These are phyloP conservation scores for Allium cepa DNA, from an alignment of 106 monocot genomes.

Conservation along the genomic window DNA sequence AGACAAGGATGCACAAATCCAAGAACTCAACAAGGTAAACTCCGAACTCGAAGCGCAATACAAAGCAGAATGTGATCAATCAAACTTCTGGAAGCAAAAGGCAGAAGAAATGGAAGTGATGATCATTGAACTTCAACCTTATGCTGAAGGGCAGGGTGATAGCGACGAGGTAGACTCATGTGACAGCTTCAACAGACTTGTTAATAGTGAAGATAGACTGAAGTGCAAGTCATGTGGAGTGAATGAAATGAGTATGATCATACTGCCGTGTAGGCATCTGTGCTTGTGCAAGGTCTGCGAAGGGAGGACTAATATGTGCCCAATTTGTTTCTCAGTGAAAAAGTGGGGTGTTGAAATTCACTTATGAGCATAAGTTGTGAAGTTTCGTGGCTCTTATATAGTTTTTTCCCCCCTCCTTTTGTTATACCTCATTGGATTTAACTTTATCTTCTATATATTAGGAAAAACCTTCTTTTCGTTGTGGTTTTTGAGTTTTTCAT, in stretches of 20 bases:
- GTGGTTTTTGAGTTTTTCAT: too few species aligned
- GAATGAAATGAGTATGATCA: slow-evolving; percentile 67
- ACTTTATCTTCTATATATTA: too few species aligned
- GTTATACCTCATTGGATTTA: too few species aligned
- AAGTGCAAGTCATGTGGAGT: slow-evolving; percentile 58
- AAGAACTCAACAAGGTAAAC: slow-evolving; percentile 60
- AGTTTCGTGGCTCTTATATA: too few species aligned
- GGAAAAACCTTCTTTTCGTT: too few species aligned
- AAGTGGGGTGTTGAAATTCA: slow-evolving; percentile 74
- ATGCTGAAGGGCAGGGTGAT: slow-evolving; percentile 71
- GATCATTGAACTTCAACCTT: slow-evolving; percentile 37
- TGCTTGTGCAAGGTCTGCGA: slow-evolving; percentile 92
- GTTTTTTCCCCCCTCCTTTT: too few species aligned
- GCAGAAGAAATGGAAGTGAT: slow-evolving; percentile 71
- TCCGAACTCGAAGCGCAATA: slow-evolving; percentile 72
- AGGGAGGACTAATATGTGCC: slow-evolving; percentile 69
- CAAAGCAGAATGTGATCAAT: slow-evolving; percentile 47
- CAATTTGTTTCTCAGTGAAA: slow-evolving; percentile 75
- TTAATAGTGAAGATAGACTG: slow-evolving; percentile 34
- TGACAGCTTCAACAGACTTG: slow-evolving; percentile 29
- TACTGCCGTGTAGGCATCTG: slow-evolving; percentile 81
- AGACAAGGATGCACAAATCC: slow-evolving; percentile 63
- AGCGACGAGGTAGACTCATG: slow-evolving; percentile 69
- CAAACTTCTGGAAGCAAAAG: slow-evolving; percentile 61
- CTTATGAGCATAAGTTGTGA: slow-evolving; percentile 21